These are phyloP conservation scores for Farysia itapuensis DNA, from an alignment of 1,284 basidiomycete genomes.

Conservation along the genomic window DNA sequence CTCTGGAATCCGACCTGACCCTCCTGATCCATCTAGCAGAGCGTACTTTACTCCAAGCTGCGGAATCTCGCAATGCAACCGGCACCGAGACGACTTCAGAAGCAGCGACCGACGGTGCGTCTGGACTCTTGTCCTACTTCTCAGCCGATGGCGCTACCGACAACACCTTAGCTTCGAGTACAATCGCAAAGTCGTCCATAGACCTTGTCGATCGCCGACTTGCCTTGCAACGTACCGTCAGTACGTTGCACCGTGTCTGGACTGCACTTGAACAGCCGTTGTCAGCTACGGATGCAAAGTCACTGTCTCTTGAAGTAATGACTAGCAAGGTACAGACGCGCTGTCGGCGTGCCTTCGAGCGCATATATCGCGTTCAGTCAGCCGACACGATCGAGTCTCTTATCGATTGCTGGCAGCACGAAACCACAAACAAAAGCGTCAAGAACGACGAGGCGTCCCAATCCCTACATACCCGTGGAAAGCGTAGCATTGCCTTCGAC, in stretches of 20 bases:
- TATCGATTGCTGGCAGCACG: constrained; percentile 72
- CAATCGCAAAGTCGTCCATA: too few species aligned
- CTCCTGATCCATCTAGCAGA: constrained; percentile 45
- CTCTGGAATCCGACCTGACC: constrained; percentile 38
- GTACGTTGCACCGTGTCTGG: constrained; percentile 43
- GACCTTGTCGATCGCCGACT: too few species aligned
- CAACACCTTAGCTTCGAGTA: too few species aligned
- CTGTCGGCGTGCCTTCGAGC: constrained; percentile 66
- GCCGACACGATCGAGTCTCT: constrained; percentile 79
- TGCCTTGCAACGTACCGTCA: constrained; percentile 24
- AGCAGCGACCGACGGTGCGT: too few species aligned
- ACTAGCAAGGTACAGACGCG: constrained; percentile 17
- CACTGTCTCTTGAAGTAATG: constrained; percentile 30
- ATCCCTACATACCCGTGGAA: too few species aligned
- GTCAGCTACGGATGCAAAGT: constrained; percentile 17
- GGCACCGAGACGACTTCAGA: too few species aligned
- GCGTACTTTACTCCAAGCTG: constrained; percentile 27
- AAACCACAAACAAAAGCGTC: background rate
- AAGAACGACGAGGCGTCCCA: background rate
- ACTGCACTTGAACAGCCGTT: constrained; percentile 6
- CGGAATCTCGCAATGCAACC: too few species aligned
- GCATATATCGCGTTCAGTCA: constrained; percentile 78
- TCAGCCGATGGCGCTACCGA: too few species aligned
- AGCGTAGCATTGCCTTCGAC: too few species aligned
- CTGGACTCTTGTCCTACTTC: too few species aligned